Evolutionary conservation across 1,284 basidiomycete genomes (phyloP), one percentile per base, ranked within the genome.

Genomic region (Mycena sp.): DNA sequence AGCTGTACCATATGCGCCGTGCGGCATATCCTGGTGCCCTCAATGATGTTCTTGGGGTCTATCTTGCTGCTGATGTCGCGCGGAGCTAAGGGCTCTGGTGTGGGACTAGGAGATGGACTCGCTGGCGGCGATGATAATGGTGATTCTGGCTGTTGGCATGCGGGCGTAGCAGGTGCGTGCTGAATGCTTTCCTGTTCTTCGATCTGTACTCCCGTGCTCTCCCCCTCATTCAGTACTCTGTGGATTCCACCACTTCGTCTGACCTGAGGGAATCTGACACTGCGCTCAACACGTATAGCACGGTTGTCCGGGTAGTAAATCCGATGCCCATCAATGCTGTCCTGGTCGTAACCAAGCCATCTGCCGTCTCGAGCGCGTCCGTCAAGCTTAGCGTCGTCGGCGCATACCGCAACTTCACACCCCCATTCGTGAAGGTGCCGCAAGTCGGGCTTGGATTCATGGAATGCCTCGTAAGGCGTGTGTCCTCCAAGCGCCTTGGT

Each of bases 61-160:
- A 56, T 56, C 14, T 16, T 35, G 28, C 30, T 38, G 16, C 40
- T 44, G 30, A 53, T 53, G 32, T 53, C 50, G 50, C 50, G 50
- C 32, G 50, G 50, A 5, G 50, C 50, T 21, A 53, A 17, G 21
- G 17, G 44, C 17, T 21, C 25, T 26, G 44, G n/a, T 26, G 21
- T 26, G 12, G 44, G 25, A 26, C 9, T 26, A n/a, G 19, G 5
- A 21, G 17, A 11, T 25, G 44, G 44, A 7, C 6, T 45, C 5
- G 17, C 5, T 9, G 21, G 44, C 5, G 44, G 44, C 6, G 44
- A 6, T 23, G 44, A 23, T n/a, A 45, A 23, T 26, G 44, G 44
- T 10, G 44, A 45, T 25, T 45, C 19, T 5, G 44, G 44, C n/a
- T n/a, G n/a, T n/a, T n/a, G n/a, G n/a, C n/a, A n/a, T 4, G 10